Evolutionary conservation across 2,329 filamentous ascomycete genomes (phyloP).

Genomic region (Coniochaeta pulveracea): DNA sequence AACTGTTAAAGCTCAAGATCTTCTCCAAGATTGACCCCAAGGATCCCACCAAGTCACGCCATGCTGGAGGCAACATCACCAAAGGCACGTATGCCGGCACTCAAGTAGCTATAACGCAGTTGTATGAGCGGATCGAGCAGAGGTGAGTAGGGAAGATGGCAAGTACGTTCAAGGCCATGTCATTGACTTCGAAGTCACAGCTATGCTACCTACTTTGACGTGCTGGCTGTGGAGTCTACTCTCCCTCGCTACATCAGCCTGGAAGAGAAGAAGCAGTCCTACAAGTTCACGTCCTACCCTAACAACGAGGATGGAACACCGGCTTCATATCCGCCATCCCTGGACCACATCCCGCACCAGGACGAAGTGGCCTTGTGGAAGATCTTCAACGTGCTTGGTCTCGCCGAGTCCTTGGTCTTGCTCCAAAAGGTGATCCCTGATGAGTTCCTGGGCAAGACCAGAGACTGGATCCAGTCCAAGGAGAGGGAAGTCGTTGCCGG

Average conservation of each 20-base stretch:
- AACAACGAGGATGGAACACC: slow-evolving; percentile 15
- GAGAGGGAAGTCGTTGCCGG: slow-evolving; percentile 15
- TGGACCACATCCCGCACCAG: slow-evolving; percentile 16
- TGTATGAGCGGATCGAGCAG: slow-evolving; percentile 21
- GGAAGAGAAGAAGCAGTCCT: slow-evolving; percentile 18
- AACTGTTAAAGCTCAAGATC: slow-evolving; percentile 18
- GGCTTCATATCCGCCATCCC: slow-evolving; percentile 19
- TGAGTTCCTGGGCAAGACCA: slow-evolving; percentile 18
- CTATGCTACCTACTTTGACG: slow-evolving; percentile 21
- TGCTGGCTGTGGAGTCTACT: slow-evolving; percentile 20
- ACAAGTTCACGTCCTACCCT: slow-evolving; percentile 17
- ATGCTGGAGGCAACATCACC: slow-evolving; percentile 17
- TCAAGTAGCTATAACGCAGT: slow-evolving; percentile 21
- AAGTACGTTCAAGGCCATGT: not conserved
- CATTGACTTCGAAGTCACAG: too few species aligned
- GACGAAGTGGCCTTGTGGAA: slow-evolving; percentile 14
- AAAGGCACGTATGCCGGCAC: slow-evolving; percentile 21
- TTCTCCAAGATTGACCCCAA: slow-evolving; percentile 15
- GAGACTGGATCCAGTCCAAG: slow-evolving; percentile 17
- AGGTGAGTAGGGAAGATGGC: too few species aligned
- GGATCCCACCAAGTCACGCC: slow-evolving; percentile 11
- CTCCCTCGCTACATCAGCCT: slow-evolving; percentile 19
- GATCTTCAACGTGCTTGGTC: slow-evolving; percentile 20
- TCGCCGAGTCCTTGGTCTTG: slow-evolving; percentile 18
- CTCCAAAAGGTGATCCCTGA: slow-evolving; percentile 20